Evolutionary conservation across 2,329 filamentous ascomycete genomes (phyloP).

Genomic region (Talaromyces islandicus): DNA sequence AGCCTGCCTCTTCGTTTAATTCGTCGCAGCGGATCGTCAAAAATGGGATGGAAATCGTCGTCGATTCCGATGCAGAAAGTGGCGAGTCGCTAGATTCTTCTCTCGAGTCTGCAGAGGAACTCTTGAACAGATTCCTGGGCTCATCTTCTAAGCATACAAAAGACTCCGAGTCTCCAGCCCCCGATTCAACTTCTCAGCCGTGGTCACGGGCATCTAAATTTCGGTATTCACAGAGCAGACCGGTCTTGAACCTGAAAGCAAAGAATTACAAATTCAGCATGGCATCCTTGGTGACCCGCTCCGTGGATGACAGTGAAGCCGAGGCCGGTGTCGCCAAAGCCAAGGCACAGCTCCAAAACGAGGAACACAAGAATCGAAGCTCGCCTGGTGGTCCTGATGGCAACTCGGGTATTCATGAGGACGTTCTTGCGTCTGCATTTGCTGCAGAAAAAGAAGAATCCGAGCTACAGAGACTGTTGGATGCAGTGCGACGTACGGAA

Average conservation of each 20-base stretch:
- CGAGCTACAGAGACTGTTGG: slow-evolving; percentile 43
- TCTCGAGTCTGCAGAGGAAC: slow-evolving; percentile 49
- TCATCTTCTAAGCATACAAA: slow-evolving; percentile 13
- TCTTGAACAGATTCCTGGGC: slow-evolving; percentile 32
- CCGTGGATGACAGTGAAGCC: slow-evolving; percentile 53
- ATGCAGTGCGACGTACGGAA: slow-evolving; percentile 57
- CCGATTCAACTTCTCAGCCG: slow-evolving; percentile 9
- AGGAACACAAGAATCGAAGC: slow-evolving; percentile 6
- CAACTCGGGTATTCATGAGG: slow-evolving; percentile 25
- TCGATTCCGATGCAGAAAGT: slow-evolving; percentile 67
- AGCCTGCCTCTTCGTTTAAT: slow-evolving; percentile 15
- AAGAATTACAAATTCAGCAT: slow-evolving; percentile 57
- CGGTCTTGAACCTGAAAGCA: slow-evolving; percentile 24
- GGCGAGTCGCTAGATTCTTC: slow-evolving; percentile 53
- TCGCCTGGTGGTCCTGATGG: not conserved
- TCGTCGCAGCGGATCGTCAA: slow-evolving; percentile 51
- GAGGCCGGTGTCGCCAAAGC: slow-evolving; percentile 46
- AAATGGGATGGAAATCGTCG: slow-evolving; percentile 49
- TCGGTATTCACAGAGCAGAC: slow-evolving; percentile 9
- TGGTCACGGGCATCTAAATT: slow-evolving; percentile 12
- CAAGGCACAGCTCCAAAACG: slow-evolving; percentile 25
- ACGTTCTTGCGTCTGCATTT: slow-evolving; percentile 38
- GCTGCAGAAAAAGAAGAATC: slow-evolving; percentile 38
- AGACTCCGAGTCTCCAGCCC: slow-evolving; percentile 6
- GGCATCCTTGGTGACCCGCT: slow-evolving; percentile 55